Base-by-base conservation (phyloP, 2,329 filamentous ascomycete species). In the Cryphonectria radicalis region DNA sequence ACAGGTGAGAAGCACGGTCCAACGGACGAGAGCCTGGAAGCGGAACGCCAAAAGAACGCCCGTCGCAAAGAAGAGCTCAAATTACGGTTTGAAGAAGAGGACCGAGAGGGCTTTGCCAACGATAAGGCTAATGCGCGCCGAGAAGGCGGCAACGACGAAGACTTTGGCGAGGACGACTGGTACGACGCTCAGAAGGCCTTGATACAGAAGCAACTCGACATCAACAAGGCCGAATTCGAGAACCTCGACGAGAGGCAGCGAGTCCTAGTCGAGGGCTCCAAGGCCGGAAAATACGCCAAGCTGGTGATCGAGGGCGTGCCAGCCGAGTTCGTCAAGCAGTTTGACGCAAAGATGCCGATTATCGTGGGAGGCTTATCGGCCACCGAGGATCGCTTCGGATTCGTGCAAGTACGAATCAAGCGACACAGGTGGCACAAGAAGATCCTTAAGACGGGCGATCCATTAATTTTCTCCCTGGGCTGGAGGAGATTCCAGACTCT, bases 351-450 rank as follows among this genome's bases (percentile, higher is more conserved):
- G 66, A 92, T 91, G 79, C 96, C 96, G 25, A 87, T 99, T 72
- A 89, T 99, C 67, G 87, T 98, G 43, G 96, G 96, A 67, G 97
- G 96, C n/a, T 86, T 99, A 55, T 92, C 94, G 14, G 89, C 96
- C 10, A 98, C 95, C 0, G 96, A 99, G 81, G 95, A 98, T 80
- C 91, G 97, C 66, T 98, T 97, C 80, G 97, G 96, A 11, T 98
- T 93, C 79, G 91, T 98, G 11, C 96, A 99, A 81, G 91, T 98
- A 71, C 91, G 97, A 66, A 97, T 99, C 85, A 99, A 99, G 88
- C 89, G 94, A 68, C 96, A 99, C 81, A 88, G 96, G 75, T 99
- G 97, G 97, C 96, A 99, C 84, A 98, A 98, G 88, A 97, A 96
- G 85, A 98, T 98, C 76, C 87, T 99, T 75, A 99, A 99, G 85